Evolutionary conservation across 352 stramenopile species (phyloP).

Genomic region (Globisporangium nunn): DNA sequence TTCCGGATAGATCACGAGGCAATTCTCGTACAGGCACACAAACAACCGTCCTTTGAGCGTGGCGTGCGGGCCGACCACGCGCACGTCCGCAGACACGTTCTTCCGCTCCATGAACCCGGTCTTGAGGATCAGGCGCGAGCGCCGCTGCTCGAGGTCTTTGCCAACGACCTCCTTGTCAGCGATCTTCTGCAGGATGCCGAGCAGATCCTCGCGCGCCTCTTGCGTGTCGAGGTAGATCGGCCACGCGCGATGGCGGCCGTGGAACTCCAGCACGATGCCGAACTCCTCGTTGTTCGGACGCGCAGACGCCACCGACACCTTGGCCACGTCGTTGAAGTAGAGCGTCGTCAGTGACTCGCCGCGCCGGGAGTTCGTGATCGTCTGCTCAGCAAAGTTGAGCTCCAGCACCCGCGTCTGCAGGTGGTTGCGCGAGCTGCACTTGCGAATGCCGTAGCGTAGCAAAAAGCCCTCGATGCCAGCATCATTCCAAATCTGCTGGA

Average conservation of each 20-base stretch:
- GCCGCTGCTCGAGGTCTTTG: conserved; percentile 62
- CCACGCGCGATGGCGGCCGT: conserved; percentile 58
- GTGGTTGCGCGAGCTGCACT: conserved; percentile 68
- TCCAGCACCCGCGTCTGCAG: conserved; percentile 81
- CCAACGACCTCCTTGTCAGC: conserved; percentile 52
- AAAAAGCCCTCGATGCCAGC: conserved; percentile 74
- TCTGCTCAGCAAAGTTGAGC: conserved; percentile 84
- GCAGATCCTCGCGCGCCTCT: conserved; percentile 66
- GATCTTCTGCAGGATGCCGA: conserved; percentile 66
- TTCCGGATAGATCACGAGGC: conserved; percentile 72
- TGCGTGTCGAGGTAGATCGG: conserved; percentile 72
- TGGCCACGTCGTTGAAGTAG: conserved; percentile 61
- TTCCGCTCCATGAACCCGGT: conserved; percentile 61
- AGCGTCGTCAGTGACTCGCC: conserved; percentile 73
- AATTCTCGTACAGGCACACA: conserved; percentile 75
- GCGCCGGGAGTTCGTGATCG: conserved; percentile 68
- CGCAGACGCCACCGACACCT: conserved; percentile 32
- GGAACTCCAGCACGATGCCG: conserved; percentile 64
- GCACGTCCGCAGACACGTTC: conserved; percentile 27
- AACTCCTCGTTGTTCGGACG: conserved; percentile 47
- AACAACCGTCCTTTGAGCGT: conserved; percentile 72
- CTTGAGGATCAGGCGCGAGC: conserved; percentile 66
- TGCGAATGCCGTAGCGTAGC: conserved; percentile 77
- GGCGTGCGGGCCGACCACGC: conserved; percentile 46
- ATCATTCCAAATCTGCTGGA: conserved; percentile 75